Conservation (phyloP, 116 monocot genomes). For the Papilionanthe hybrid region DNA sequence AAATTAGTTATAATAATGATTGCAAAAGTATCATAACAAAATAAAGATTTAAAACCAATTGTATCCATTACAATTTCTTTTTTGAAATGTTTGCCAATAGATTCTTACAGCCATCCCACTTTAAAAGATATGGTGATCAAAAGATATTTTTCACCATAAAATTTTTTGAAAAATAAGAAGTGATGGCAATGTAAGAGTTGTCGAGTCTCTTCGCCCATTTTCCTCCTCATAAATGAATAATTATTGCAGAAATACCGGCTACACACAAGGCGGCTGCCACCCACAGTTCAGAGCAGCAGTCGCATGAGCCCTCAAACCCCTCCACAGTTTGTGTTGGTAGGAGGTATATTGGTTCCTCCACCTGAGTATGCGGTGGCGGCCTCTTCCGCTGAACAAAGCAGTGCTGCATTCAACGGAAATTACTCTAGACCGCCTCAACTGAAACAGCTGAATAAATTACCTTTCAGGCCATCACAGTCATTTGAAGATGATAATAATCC, state of each 20-base stretch:
- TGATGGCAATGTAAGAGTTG: background rate
- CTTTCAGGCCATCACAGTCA: too few relatives aligned
- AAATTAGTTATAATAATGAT: too few relatives aligned
- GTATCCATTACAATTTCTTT: background rate
- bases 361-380: conserved; percentile 31
- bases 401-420: conserved; percentile 13
- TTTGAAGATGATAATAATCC: too few relatives aligned
- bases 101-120: background rate
- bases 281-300: conserved; percentile 19
- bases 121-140: background rate
- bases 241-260: conserved; percentile 72
- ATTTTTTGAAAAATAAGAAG: background rate
- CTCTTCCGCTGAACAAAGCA: background rate
- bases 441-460: too few relatives aligned
- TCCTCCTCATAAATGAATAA: too few relatives aligned
- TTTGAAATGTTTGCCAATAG: background rate
- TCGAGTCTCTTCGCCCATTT: too few relatives aligned
- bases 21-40: too few relatives aligned
- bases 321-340: conserved; percentile 63
- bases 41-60: background rate
- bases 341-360: conserved; percentile 73
- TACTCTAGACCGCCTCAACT: conserved; percentile 8
- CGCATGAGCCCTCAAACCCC: conserved; percentile 22
- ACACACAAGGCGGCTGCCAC: conserved; percentile 49
- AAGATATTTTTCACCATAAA: background rate